Conservation (phyloP, 1,284 basidiomycete genomes). For the Tilletia walkeri region DNA sequence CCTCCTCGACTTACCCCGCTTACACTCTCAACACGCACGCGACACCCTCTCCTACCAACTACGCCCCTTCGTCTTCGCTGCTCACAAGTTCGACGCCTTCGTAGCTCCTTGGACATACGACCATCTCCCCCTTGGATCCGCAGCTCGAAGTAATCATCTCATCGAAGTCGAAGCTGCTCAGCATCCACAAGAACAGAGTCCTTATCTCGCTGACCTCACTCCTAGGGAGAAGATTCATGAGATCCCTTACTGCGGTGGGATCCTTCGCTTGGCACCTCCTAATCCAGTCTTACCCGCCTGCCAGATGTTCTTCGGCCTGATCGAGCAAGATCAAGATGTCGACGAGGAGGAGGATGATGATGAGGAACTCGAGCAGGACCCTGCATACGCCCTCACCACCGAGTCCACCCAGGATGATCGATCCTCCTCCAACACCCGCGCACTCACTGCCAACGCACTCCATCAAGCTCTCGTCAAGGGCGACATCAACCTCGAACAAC, state of each 20-base stretch:
- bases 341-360: slow-evolving; percentile 18
- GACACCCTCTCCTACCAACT: slow-evolving; percentile 61
- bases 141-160: not conserved
- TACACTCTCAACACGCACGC: slow-evolving; percentile 56
- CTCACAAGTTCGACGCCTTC: slow-evolving; percentile 61
- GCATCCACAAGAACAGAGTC: slow-evolving; percentile 29
- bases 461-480: not conserved
- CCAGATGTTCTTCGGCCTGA: slow-evolving; percentile 47
- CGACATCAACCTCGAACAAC: not conserved
- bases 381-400: not conserved
- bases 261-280: slow-evolving; percentile 47
- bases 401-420: not conserved
- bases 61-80: slow-evolving; percentile 62
- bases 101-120: slow-evolving; percentile 60
- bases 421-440: not conserved
- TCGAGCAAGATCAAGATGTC: slow-evolving; percentile 26
- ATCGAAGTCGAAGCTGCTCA: not conserved
- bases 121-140: slow-evolving; percentile 46
- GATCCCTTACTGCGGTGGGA: slow-evolving; percentile 56
- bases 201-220: slow-evolving; percentile 58
- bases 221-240: slow-evolving; percentile 54
- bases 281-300: slow-evolving; percentile 29
- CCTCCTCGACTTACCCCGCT: slow-evolving; percentile 41
- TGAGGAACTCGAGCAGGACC: not conserved
- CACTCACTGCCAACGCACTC: not conserved